Percentiles rank a stretch among this genome's conserved stretches.
These are phyloP conservation scores for Exophiala bonariae DNA, from an alignment of 2,329 filamentous ascomycete genomes.

Conservation along the genomic window DNA sequence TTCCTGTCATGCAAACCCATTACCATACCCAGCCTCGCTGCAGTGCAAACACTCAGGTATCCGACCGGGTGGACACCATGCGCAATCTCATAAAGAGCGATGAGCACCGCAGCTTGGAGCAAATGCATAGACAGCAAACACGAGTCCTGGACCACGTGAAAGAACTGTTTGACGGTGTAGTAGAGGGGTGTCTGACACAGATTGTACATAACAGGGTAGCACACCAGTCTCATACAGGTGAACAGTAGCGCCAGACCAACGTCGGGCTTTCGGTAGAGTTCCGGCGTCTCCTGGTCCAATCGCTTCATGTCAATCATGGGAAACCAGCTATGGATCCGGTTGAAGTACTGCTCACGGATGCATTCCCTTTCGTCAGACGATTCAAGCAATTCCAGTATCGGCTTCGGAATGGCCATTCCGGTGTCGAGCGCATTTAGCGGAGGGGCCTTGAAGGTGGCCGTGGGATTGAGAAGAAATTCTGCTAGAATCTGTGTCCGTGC, in stretches of 20 bases:
- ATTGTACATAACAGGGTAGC: neutral
- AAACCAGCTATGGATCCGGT: conserved; percentile 22
- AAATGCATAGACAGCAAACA: conserved; percentile 27
- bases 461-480: conserved; percentile 11
- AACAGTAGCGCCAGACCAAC: conserved; percentile 28
- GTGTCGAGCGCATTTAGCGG: conserved; percentile 1
- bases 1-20: conserved; percentile 31
- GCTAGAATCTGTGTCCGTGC: neutral
- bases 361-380: conserved; percentile 10
- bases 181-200: neutral
- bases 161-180: conserved; percentile 27
- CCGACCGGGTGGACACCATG: conserved; percentile 38
- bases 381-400: conserved; percentile 6
- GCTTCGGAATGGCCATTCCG: conserved; percentile 2
- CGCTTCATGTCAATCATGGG: conserved; percentile 18
- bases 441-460: conserved; percentile 5
- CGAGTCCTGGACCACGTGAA: conserved; percentile 23
- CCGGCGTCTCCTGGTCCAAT: conserved; percentile 12
- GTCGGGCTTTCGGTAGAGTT: conserved; percentile 23
- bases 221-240: conserved; percentile 28
- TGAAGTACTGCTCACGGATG: conserved; percentile 13
- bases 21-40: conserved; percentile 28
- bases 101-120: conserved; percentile 31
- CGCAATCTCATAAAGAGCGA: conserved; percentile 36
- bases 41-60: conserved; percentile 32